phyloP scores from a whole-genome alignment of 2,329 filamentous ascomycete species.

The Sarocladium oryzae region DNA sequence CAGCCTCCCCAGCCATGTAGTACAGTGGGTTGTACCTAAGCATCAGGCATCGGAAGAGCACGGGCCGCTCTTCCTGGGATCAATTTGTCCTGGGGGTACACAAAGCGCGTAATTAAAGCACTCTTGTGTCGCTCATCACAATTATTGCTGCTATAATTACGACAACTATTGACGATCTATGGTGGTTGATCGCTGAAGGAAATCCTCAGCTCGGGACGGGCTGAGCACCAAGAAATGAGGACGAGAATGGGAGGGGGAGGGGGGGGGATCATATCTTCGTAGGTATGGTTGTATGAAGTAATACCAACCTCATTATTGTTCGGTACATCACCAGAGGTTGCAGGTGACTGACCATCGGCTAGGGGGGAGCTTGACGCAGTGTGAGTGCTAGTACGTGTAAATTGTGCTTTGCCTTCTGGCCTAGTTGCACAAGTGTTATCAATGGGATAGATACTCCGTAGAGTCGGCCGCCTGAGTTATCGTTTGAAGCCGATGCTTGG shows the following conservation, averaged over 20 bases:
- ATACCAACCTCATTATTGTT: too few relatives aligned
- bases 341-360: too few relatives aligned
- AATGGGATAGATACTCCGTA: background rate
- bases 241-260: too few relatives aligned
- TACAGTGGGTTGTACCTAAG: too few relatives aligned
- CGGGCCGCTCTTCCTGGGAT: background rate
- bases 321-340: too few relatives aligned
- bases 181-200: too few relatives aligned
- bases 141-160: slow-evolving; percentile 5
- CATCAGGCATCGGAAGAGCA: background rate
- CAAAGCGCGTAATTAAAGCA: background rate
- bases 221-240: background rate
- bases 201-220: background rate
- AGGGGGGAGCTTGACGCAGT: too few relatives aligned
- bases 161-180: background rate
- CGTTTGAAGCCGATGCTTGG: background rate
- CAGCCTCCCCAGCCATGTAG: slow-evolving; percentile 1
- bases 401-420: too few relatives aligned
- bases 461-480: background rate
- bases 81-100: background rate
- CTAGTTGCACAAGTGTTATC: too few relatives aligned
- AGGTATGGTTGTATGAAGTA: too few relatives aligned
- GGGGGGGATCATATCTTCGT: too few relatives aligned
- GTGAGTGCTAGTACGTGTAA: too few relatives aligned
- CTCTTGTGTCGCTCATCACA: background rate